Percentiles rank a stretch among this genome's conserved stretches.
These are phyloP conservation scores for Phaeolepiota aurea DNA, from an alignment of 768 basidiomycete genomes.

Conservation along the genomic window DNA sequence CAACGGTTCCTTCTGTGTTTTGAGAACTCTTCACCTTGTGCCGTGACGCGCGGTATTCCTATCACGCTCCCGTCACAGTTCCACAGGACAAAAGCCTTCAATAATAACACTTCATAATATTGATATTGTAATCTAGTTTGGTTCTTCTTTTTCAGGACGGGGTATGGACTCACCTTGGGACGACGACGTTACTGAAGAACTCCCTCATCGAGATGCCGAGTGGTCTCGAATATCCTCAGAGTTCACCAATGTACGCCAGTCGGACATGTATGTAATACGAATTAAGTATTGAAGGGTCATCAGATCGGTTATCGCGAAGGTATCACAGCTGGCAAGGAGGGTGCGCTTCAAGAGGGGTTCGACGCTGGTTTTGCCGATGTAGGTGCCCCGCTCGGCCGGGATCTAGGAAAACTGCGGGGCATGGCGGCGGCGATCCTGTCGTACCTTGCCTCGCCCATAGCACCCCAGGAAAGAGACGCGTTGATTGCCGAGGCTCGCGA, in stretches of 20 bases:
- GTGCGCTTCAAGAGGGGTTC: constrained; percentile 83
- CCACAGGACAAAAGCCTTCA: too few relatives aligned
- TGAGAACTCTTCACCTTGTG: too few relatives aligned
- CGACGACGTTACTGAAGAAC: constrained; percentile 25
- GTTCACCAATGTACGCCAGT: constrained; percentile 56
- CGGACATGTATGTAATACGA: neutral
- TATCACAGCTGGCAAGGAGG: constrained; percentile 86
- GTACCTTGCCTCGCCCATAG: constrained; percentile 38
- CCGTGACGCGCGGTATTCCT: too few relatives aligned
- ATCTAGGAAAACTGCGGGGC: constrained; percentile 75
- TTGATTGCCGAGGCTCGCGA: constrained; percentile 37
- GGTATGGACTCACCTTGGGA: constrained; percentile 57
- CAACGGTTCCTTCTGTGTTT: too few relatives aligned
- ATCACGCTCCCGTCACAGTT: too few relatives aligned
- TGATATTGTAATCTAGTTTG: neutral
- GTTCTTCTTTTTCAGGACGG: neutral
- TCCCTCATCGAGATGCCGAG: constrained; percentile 37
- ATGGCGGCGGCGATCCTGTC: constrained; percentile 9
- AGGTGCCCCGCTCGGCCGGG: constrained; percentile 68
- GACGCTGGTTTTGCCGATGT: constrained; percentile 72
- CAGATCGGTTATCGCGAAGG: constrained; percentile 97
- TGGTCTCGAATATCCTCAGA: constrained; percentile 62
- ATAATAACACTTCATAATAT: neutral
- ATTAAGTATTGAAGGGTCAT: neutral
- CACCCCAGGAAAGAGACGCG: constrained; percentile 9